Evolutionary conservation across 306 rosid species (phyloP), one percentile per base, ranked within the genome.

Genomic region (Inga oerstediana): DNA sequence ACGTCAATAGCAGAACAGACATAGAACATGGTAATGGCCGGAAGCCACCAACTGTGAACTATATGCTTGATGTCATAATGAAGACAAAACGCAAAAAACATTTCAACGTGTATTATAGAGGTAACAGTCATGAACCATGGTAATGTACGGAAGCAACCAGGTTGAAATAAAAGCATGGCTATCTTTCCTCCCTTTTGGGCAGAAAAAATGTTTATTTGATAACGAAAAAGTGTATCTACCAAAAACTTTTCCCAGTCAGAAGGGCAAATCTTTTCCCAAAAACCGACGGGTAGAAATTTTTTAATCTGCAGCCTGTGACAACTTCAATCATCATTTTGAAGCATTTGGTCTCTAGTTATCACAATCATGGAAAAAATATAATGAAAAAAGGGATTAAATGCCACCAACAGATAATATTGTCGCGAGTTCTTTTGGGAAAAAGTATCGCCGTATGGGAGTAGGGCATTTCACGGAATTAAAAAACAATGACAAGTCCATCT

Each of bases 1-100:
- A 78, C 7, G 15, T 69, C 51, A 70, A 70, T 19, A 16, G 73
- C 3, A 5, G 52, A 10, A 75, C 62, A 64, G 39, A 37, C 68
- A 83, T 14, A 77, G 17, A 49, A 54, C 83, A 58, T 34, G 24
- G 65, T 12, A 44, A 75, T 78, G 35, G 37, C 72, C 13, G n/a
- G 32, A 70, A 41, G 51, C 71, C 30, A 64, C 9, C 49, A 16
- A 62, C 76, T 11, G 7, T 24, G 15, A 51, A 58, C 45, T 17
- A 78, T 14, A 35, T 8, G 10, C 20, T 75, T 10, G 2, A 58
- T 48, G 67, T 43, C 19, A 80, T 43, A 27, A 17, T 39, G 39
- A 51, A 37, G 24, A 30, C 64, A 64, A 45, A 9, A 49, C 34
- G 49, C 20, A 12, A 46, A 71, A 48, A 17, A 62, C 37, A 76